phyloP scores from a whole-genome alignment of 805 yeast genomes.

The Suhomyces tanzawaensis region DNA sequence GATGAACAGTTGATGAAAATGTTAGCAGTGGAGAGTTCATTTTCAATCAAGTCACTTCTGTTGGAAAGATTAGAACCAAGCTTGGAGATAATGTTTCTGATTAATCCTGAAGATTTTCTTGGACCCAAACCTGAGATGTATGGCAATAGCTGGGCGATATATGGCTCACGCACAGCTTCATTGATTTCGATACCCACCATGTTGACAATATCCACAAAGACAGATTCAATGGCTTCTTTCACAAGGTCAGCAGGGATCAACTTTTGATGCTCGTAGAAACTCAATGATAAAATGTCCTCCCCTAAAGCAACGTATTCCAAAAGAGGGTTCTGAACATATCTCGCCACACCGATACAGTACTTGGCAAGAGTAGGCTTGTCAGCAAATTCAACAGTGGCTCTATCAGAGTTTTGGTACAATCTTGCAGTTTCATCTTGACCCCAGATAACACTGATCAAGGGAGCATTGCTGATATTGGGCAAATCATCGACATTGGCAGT shows the following conservation, averaged over 20 bases:
- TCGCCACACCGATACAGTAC: slow-evolving; percentile 85
- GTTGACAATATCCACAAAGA: slow-evolving; percentile 85
- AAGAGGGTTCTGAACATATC: slow-evolving; percentile 91
- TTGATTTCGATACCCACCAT: slow-evolving; percentile 93
- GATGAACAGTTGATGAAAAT: slow-evolving; percentile 91
- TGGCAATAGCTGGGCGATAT: slow-evolving; percentile 67
- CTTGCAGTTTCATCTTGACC: slow-evolving; percentile 93
- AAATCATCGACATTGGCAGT: slow-evolving; percentile 50
- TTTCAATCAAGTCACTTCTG: slow-evolving; percentile 81
- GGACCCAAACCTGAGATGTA: slow-evolving; percentile 93
- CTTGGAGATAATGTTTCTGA: slow-evolving; percentile 71
- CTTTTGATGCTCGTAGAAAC: slow-evolving; percentile 71
- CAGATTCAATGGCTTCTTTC: slow-evolving; percentile 66
- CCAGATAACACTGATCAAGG: slow-evolving; percentile 68
- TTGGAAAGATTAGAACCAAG: slow-evolving; percentile 59
- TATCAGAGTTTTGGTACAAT: slow-evolving; percentile 73
- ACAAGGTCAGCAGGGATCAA: slow-evolving; percentile 64
- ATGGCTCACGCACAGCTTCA: slow-evolving; percentile 76
- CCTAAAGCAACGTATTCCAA: slow-evolving; percentile 82
- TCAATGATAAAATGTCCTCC: slow-evolving; percentile 66
- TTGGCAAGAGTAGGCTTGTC: slow-evolving; percentile 78
- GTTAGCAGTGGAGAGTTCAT: slow-evolving; percentile 71
- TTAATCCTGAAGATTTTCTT: slow-evolving; percentile 84
- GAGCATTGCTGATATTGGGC: slow-evolving; percentile 40
- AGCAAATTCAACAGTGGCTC: slow-evolving; percentile 76